Conservation (phyloP, 2,329 filamentous ascomycete species). For the Colletotrichum sublineola region DNA sequence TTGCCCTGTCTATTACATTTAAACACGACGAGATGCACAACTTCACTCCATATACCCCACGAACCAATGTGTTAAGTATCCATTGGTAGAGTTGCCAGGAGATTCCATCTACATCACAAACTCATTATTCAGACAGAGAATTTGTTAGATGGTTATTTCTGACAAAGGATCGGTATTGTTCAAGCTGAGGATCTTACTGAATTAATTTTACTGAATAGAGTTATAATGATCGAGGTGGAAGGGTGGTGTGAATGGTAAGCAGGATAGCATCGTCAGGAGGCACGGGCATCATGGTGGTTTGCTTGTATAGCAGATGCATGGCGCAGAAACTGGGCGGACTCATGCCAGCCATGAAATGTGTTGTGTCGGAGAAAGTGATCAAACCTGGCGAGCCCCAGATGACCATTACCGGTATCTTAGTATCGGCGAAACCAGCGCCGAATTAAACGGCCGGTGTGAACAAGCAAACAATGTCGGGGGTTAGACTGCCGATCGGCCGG, state of each 20-base stretch:
- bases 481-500: conserved; percentile 1
- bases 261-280: too few relatives aligned
- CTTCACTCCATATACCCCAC: not conserved
- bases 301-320: not conserved
- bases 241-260: not conserved
- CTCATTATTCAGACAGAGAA: not conserved
- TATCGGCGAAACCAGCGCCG: not conserved
- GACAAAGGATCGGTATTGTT: not conserved
- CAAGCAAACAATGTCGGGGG: not conserved
- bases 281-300: not conserved
- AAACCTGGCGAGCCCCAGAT: not conserved
- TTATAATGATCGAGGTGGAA: not conserved
- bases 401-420: too few relatives aligned
- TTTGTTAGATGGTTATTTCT: not conserved
- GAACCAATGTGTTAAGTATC: not conserved
- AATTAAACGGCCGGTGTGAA: too few relatives aligned
- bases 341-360: not conserved
- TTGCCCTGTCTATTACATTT: not conserved
- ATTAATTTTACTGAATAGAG: too few relatives aligned
- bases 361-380: not conserved
- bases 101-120: not conserved
- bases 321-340: not conserved
- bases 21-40: not conserved
- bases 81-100: not conserved
- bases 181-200: not conserved